Conservation (phyloP, 2,329 filamentous ascomycete species). For the Sarocladium strictum region DNA sequence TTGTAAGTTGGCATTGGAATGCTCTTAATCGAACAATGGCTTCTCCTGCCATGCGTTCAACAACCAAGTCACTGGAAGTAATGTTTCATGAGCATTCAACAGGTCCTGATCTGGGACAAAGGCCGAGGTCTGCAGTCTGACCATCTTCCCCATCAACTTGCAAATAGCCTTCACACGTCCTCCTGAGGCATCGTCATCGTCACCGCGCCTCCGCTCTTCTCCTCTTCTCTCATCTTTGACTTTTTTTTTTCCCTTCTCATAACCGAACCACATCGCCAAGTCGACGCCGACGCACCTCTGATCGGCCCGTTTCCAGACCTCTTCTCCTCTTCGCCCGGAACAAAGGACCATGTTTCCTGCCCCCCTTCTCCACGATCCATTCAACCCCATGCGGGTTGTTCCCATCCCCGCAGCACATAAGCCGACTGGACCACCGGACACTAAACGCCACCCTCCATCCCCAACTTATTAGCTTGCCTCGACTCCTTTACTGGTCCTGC, state of each 20-base stretch:
- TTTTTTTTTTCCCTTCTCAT: neutral
- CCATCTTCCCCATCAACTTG: too few species aligned
- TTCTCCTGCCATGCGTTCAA: too few species aligned
- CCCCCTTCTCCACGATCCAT: constrained; percentile 8
- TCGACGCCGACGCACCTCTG: constrained; percentile 1
- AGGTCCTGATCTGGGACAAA: too few species aligned
- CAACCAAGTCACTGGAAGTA: too few species aligned
- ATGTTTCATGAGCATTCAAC: too few species aligned
- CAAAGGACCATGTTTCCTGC: constrained; percentile 8
- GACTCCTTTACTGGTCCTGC: neutral
- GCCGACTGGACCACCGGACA: neutral
- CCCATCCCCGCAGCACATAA: constrained; percentile 3
- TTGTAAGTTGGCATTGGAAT: too few species aligned
- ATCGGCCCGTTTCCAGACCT: constrained; percentile 7
- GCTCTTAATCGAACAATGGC: too few species aligned
- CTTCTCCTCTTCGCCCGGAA: constrained; percentile 1
- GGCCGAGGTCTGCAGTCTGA: too few species aligned
- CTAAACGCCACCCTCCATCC: neutral
- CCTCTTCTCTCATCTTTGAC: neutral
- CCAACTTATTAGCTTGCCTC: constrained; percentile 1
- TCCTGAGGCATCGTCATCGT: neutral
- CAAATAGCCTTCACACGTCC: too few species aligned
- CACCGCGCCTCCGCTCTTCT: neutral
- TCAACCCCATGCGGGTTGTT: neutral
- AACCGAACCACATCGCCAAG: constrained; percentile 1